Evolutionary conservation across 352 stramenopile genomes (phyloP), one percentile per base, ranked within the genome.

Genomic region (Poterioochromonas sp.): DNA sequence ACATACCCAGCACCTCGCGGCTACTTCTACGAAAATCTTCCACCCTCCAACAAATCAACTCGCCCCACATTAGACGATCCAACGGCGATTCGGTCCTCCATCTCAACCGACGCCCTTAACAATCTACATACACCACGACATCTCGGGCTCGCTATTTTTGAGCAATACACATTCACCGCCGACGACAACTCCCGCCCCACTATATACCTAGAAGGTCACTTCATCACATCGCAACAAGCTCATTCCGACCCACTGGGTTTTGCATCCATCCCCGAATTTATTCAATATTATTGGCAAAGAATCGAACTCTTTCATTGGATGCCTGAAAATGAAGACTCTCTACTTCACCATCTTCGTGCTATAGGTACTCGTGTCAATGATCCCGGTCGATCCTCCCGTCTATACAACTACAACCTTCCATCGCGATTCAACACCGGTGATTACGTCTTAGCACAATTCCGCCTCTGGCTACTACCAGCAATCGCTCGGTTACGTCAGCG

Each of bases 1-100:
- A 68, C 58, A 68, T 68, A 68, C 58, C 58, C 58, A 35, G 15
- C 58, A 68, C 58, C 58, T 68, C 58, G 58, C 58, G 58, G 58
- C 58, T 68, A 68, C 58, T 68, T 68, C 58, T 35, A 68, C 58
- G 58, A 68, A 68, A 68, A 68, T 68, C 58, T 68, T 68, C 58
- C 58, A 68, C 58, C 58, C 29, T 68, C 34, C 58, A 68, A 35
- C 58, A 68, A 68, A 68, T 35, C 58, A 68, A 68, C 15, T 68
- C 58, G 58, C 15, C 58, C 58, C 58, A 68, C 58, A 35, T 68
- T 68, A 68, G 58, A 68, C 29, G 58, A 68, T 68, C 58, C 58
- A 68, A 68, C 58, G 29, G 58, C 29, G 58, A 68, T 68, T 68
- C 58, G 58, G 58, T 68, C 58, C 58, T 68, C 58, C 58, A 68